Percentiles rank a stretch among this genome's conserved stretches.
These are phyloP conservation scores for Calonectria montana DNA, from an alignment of 2,329 filamentous ascomycete species.

Conservation along the genomic window DNA sequence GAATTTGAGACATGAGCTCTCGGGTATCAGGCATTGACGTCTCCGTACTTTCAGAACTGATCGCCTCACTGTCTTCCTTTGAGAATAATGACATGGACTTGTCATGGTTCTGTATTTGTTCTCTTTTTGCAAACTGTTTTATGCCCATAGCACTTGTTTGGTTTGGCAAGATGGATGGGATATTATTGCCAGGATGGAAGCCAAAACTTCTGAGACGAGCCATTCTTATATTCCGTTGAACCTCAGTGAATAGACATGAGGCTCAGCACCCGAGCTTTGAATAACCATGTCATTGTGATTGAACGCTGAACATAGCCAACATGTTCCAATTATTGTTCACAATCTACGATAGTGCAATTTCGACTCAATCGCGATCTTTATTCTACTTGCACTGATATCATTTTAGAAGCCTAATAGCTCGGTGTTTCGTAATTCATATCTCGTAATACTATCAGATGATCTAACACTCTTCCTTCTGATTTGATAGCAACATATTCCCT, in stretches of 20 bases:
- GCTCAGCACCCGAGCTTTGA: too few relatives aligned
- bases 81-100: neutral
- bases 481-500: neutral
- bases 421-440: neutral
- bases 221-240: too few relatives aligned
- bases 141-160: neutral
- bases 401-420: neutral
- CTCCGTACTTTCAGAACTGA: neutral
- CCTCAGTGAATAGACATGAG: too few relatives aligned
- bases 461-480: neutral
- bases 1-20: neutral
- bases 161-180: neutral
- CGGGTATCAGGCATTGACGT: neutral
- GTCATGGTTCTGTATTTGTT: neutral
- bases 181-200: too few relatives aligned
- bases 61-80: neutral
- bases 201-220: neutral
- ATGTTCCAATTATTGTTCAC: neutral
- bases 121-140: neutral
- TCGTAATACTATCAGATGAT: neutral
- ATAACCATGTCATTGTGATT: neutral
- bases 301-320: too few relatives aligned
- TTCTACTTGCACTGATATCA: neutral
- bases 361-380: too few relatives aligned
- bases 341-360: neutral